phyloP scores from a whole-genome alignment of 169 alveolate genomes.

The Fabrea salina region DNA sequence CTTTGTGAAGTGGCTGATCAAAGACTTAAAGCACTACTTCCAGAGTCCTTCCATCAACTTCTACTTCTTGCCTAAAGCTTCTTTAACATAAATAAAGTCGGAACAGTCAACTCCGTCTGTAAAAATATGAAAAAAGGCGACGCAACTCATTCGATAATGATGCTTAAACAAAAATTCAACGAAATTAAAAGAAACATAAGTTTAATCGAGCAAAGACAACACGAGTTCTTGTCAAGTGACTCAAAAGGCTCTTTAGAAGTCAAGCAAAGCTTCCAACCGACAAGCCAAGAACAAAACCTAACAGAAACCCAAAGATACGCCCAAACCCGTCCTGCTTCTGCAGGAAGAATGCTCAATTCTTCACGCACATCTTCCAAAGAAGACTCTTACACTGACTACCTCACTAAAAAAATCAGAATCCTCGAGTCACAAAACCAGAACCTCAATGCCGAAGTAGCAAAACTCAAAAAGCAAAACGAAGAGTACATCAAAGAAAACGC shows the following conservation, averaged over 20 bases:
- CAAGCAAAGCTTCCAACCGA: background rate
- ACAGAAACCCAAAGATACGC: background rate
- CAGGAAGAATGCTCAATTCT: background rate
- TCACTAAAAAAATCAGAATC: background rate
- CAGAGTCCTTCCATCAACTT: too few species aligned
- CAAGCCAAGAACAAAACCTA: background rate
- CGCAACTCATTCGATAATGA: conserved; percentile 3
- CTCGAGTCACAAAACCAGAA: background rate
- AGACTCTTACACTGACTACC: background rate
- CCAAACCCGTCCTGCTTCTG: background rate
- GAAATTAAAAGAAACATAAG: conserved; percentile 19
- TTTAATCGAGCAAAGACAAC: conserved; percentile 14
- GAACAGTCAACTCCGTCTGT: too few species aligned
- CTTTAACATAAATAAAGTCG: too few species aligned
- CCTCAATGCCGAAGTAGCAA: background rate
- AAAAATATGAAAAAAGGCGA: too few species aligned
- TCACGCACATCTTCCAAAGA: background rate
- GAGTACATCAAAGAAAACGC: too few species aligned
- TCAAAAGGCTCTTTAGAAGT: background rate
- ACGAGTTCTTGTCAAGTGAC: background rate
- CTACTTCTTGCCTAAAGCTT: too few species aligned
- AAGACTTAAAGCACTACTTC: too few species aligned
- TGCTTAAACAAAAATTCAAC: conserved; percentile 27
- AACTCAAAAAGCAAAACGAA: conserved; percentile 3
- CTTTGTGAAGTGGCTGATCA: conserved; percentile 48